These are phyloP conservation scores for Penicillium concentricum DNA, from an alignment of 2,329 filamentous ascomycete genomes.

Conservation along the genomic window DNA sequence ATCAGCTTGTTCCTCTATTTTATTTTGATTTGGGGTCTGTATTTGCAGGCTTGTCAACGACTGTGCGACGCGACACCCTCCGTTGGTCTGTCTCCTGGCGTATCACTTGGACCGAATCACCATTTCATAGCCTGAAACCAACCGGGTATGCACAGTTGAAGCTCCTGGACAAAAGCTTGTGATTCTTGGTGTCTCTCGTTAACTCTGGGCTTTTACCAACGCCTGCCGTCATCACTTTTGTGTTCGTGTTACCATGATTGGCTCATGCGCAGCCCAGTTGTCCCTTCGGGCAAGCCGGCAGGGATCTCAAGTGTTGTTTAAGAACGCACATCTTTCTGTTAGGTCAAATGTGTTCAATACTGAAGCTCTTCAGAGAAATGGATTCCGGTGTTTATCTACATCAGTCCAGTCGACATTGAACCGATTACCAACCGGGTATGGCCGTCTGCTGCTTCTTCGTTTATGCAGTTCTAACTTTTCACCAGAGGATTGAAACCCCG, in stretches of 20 bases:
- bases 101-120: neutral
- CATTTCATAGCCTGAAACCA: neutral
- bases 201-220: neutral
- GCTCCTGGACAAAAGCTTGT: neutral
- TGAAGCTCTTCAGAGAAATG: neutral
- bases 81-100: neutral
- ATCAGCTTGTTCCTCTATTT: neutral
- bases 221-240: constrained; percentile 2
- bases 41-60: neutral
- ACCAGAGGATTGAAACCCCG: constrained; percentile 5
- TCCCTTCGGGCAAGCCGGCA: constrained; percentile 8
- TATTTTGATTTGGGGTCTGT: neutral
- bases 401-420: neutral
- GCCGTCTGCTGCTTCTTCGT: no score
- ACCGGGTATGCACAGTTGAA: neutral
- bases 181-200: neutral
- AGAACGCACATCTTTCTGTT: neutral
- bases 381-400: constrained; percentile 13
- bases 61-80: neutral
- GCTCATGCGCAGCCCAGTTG: constrained; percentile 7
- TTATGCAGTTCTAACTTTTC: neutral
- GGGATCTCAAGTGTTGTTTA: constrained; percentile 1
- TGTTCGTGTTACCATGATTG: constrained; percentile 17
- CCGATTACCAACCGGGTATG: constrained; percentile 14
- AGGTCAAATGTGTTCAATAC: constrained; percentile 2